Conservation (phyloP, 1,284 basidiomycete species). For the Cryptococcus sp. region DNA sequence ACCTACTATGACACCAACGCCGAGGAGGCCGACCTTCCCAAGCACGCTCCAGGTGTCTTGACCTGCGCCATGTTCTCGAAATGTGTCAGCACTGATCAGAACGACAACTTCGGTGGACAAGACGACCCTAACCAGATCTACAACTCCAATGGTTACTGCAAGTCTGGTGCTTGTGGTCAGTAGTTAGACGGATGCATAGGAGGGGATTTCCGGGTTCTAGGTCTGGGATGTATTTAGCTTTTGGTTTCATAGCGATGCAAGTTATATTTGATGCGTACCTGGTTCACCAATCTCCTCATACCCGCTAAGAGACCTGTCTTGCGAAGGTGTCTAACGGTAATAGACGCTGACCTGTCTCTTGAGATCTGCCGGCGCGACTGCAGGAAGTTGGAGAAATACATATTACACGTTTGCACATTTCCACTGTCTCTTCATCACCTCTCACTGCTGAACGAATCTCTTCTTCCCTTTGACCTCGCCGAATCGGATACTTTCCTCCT, state of each 20-base stretch:
- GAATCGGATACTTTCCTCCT: not conserved
- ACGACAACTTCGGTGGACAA: slow-evolving; percentile 30
- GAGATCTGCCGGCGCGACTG: no score
- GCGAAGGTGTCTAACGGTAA: no score
- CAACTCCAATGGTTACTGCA: slow-evolving; percentile 31
- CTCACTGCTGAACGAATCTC: not conserved
- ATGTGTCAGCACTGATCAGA: slow-evolving; percentile 21
- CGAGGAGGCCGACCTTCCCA: slow-evolving; percentile 21
- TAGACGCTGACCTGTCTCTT: no score
- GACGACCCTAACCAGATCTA: slow-evolving; percentile 28
- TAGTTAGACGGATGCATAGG: not conserved
- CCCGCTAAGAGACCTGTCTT: no score
- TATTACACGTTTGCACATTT: no score
- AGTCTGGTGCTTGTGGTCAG: slow-evolving; percentile 14
- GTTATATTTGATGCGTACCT: no score
- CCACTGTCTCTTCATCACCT: no score
- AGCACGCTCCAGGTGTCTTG: slow-evolving; percentile 26
- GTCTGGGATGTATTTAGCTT: no score
- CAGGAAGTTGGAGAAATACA: no score
- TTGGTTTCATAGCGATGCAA: no score
- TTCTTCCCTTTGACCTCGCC: not conserved
- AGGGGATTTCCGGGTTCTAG: no score
- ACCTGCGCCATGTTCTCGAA: slow-evolving; percentile 29
- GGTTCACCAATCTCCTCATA: no score
- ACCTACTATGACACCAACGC: slow-evolving; percentile 27